Base-by-base conservation (phyloP, 345 rosid genomes). In the Dipteronia sinensis region DNA sequence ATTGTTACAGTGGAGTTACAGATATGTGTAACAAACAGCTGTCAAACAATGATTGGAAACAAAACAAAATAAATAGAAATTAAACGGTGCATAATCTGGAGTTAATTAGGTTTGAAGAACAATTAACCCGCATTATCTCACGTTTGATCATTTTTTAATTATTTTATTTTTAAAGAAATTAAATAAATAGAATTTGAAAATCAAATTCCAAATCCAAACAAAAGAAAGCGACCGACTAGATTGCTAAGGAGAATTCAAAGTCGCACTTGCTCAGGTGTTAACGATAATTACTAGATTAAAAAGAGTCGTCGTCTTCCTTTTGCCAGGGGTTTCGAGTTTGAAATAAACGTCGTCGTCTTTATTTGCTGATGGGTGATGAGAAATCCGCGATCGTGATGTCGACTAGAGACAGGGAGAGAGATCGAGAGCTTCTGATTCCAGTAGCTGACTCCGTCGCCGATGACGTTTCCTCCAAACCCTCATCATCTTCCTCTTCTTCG, bases 391-490 rank as follows among this genome's bases (percentile, higher is more conserved):
- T 87, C 84, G 89, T 80, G 67, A 89, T 90, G 90, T 85, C 88
- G 0, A 81, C 80, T 73, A 78, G 94, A 74, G 89, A 85, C 15
- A 79, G 88, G 27, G 90, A 87, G 49, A 83, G 94, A 88, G 98
- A 94, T 89, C 97, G 94, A 59, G 98, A 94, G 88, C 92, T 92
- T 78, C 91, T 92, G 58, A 93, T 94, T 76, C 97, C 93, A n/a
- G 94, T 91, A 77, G 86, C 91, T 68, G 86, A 89, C 72, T 77
- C 92, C 72, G 81, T 66, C 23, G 81, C 75, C 75, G 87, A 76
- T 51, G 88, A 82, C 69, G 76, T 66, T 59, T 75, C 89, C 16
- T 80, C 97, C 15, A 92, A 90, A 73, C 97, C 93, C 15, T 91
- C 93, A 0, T 83, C 97, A 7, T 88, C 97, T 10, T 88, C 91